Percentiles rank a stretch among this genome's conserved stretches.
These are phyloP conservation scores for Ogataea pilisensis DNA, from an alignment of 805 yeast genomes.

Conservation along the genomic window DNA sequence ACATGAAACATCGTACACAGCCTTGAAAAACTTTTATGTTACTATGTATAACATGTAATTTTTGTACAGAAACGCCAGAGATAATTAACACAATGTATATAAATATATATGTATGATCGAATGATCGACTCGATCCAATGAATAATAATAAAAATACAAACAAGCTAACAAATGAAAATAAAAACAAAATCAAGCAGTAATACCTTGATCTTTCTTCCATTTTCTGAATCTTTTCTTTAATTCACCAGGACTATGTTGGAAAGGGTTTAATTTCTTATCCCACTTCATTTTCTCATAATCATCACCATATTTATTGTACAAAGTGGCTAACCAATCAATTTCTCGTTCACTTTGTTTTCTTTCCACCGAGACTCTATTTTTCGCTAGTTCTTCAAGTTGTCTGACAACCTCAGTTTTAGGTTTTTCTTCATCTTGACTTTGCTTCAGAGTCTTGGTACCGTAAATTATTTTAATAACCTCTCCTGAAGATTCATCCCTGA, in stretches of 20 bases:
- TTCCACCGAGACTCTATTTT: constrained; percentile 39
- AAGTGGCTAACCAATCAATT: constrained; percentile 57
- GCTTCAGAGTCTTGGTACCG: too few species aligned
- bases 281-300: constrained; percentile 87
- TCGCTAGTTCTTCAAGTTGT: constrained; percentile 62
- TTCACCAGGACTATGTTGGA: constrained; percentile 84
- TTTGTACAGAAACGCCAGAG: too few species aligned
- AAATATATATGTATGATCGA: too few species aligned
- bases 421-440: too few species aligned
- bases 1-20: too few species aligned
- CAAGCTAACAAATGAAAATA: too few species aligned
- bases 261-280: constrained; percentile 80
- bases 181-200: too few species aligned
- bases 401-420: constrained; percentile 54
- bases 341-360: constrained; percentile 70
- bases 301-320: constrained; percentile 79
- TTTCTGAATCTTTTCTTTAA: constrained; percentile 63
- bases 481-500: constrained; percentile 60
- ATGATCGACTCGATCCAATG: too few species aligned
- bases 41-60: too few species aligned
- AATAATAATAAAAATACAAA: too few species aligned
- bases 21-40: too few species aligned
- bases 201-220: constrained; percentile 50
- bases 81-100: too few species aligned
- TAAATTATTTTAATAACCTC: constrained; percentile 63